Evolutionary conservation across 2,329 filamentous ascomycete genomes (phyloP), one percentile per base, ranked within the genome.

Genomic region (Sporothrix variecibatus): DNA sequence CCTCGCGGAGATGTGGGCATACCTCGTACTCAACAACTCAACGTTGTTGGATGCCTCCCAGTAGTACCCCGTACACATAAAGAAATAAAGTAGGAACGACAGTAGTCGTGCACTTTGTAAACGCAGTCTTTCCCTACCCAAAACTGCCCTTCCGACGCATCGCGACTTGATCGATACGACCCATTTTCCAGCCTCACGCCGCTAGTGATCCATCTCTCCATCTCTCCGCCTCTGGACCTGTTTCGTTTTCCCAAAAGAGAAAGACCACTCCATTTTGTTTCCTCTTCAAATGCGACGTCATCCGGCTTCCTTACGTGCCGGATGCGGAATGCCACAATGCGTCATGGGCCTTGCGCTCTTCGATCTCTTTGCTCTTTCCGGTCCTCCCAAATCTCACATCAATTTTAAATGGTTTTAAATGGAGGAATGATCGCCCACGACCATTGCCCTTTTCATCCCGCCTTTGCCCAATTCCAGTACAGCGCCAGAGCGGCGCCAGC

Each of bases 281-380:
- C 62, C 38, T 46, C 56, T 65, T 65, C 3, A 46, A 46, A 65
- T 65, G n/a, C 62, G 62, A 65, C n/a, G 38, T 43, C 38, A 65
- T 65, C 28, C 34, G n/a, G 62, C 34, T 46, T 43, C 9, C 38
- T 20, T 12, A 23, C n/a, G 38, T 65, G n/a, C 38, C n/a, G 38
- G 62, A 26, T 2, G 3, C 11, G 15, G 9, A 65, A 43, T 2
- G 3, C 7, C 23, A 8, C 43, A 43, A 56, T 28, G 51, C 11
- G 17, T 11, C 38, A 7, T 1, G 6, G 38, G 12, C 38, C n/a
- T 28, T 40, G 17, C 40, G n/a, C 12, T 23, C 26, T 23, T 26
- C 62, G 38, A 26, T 34, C 26, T n/a, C 17, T 26, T 28, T 5
- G 53, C 26, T 12, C 53, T 11, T 49, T 67, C 17, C 12, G 38